Evolutionary conservation across 768 basidiomycete genomes (phyloP).

Genomic region (Vararia minispora): DNA sequence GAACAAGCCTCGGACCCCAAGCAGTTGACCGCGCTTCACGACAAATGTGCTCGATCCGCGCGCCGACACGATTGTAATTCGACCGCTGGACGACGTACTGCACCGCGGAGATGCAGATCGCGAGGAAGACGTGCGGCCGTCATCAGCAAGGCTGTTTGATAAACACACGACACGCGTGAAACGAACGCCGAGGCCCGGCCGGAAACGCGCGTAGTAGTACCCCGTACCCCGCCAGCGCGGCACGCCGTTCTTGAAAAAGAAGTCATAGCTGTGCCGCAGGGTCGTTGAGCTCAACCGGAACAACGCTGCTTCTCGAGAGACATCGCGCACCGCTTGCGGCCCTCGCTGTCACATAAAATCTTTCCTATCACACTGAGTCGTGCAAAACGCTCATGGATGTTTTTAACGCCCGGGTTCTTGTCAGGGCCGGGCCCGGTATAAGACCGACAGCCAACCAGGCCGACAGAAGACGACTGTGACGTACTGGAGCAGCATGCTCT

Average conservation of each 20-base stretch:
- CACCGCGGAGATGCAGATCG: constrained; percentile 62
- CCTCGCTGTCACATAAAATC: constrained; percentile 68
- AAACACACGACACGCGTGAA: too few species aligned
- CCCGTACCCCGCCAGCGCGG: constrained; percentile 94
- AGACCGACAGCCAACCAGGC: background rate
- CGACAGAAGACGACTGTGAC: too few species aligned
- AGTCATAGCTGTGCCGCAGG: constrained; percentile 78
- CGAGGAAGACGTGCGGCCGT: constrained; percentile 72
- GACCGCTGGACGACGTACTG: constrained; percentile 75
- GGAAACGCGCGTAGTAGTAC: constrained; percentile 93
- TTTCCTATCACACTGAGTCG: constrained; percentile 76
- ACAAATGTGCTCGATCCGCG: constrained; percentile 52
- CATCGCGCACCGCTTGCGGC: constrained; percentile 58
- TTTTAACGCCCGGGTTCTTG: constrained; percentile 83
- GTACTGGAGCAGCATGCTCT: constrained; percentile 84
- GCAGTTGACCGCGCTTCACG: constrained; percentile 58
- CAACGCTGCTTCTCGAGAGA: background rate
- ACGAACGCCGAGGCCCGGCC: constrained; percentile 78
- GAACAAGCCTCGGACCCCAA: constrained; percentile 72
- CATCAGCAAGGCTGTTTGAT: constrained; percentile 19
- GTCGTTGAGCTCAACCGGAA: too few species aligned
- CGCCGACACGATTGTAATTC: constrained; percentile 65
- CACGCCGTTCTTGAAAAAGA: constrained; percentile 96
- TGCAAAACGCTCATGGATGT: constrained; percentile 84
- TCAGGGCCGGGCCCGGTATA: constrained; percentile 59